A percentile compares a stretch with the other conserved stretches of the same genome.
Evolutionary conservation across 2,329 filamentous ascomycete species (phyloP).

Genomic region (Xylariaceae sp.): DNA sequence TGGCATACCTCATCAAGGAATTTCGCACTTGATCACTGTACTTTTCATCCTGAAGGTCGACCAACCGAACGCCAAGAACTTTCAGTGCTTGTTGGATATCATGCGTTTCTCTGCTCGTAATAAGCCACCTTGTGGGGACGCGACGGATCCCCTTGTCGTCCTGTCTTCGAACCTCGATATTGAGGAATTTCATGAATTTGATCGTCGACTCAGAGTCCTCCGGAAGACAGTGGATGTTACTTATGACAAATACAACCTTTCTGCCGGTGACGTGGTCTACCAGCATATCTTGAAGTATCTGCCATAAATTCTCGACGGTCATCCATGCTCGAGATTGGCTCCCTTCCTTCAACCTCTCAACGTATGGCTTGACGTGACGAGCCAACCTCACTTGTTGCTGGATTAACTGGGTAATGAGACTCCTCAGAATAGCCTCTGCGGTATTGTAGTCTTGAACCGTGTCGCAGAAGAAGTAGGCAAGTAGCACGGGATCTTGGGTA

Average conservation of each 20-base stretch:
- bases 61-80: slow-evolving; percentile 28
- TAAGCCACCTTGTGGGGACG: slow-evolving; percentile 35
- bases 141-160: slow-evolving; percentile 22
- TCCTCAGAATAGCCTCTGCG: slow-evolving; percentile 38
- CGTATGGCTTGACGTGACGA: slow-evolving; percentile 34
- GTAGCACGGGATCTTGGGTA: slow-evolving; percentile 27
- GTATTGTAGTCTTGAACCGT: slow-evolving; percentile 33
- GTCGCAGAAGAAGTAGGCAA: slow-evolving; percentile 41
- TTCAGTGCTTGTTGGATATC: slow-evolving; percentile 31
- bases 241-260: slow-evolving; percentile 37
- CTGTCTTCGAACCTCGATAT: slow-evolving; percentile 27
- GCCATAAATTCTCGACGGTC: slow-evolving; percentile 38
- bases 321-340: slow-evolving; percentile 29
- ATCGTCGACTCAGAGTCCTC: slow-evolving; percentile 34
- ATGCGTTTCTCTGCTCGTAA: slow-evolving; percentile 36
- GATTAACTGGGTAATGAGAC: slow-evolving; percentile 36
- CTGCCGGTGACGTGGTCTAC: slow-evolving; percentile 34
- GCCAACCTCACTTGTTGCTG: slow-evolving; percentile 31
- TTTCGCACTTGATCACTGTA: slow-evolving; percentile 35
- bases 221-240: slow-evolving; percentile 37
- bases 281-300: slow-evolving; percentile 39
- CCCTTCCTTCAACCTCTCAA: slow-evolving; percentile 22
- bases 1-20: slow-evolving; percentile 33
- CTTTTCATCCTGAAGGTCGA: slow-evolving; percentile 35
- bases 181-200: slow-evolving; percentile 33